Evolutionary conservation across 2,329 filamentous ascomycete species (phyloP).

Genomic region (Macrophomina tecta): DNA sequence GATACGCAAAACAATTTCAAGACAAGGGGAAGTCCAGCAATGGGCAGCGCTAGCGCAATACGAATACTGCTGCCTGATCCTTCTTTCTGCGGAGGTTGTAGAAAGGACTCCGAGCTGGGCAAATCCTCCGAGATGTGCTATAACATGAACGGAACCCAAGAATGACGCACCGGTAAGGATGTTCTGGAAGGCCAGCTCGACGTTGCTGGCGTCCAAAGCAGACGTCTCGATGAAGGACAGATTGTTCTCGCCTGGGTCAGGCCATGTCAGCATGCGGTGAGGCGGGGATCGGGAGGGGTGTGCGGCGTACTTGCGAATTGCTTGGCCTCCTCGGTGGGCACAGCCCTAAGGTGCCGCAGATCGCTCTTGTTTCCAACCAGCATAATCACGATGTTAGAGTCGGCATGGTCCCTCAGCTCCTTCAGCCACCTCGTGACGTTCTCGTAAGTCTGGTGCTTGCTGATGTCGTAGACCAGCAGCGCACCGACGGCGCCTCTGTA

Average conservation of each 20-base stretch:
- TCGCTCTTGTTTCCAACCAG: conserved; percentile 99
- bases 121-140: neutral
- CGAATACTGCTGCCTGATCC: conserved; percentile 9
- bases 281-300: neutral
- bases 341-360: conserved; percentile 96
- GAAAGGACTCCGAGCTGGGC: neutral
- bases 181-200: conserved; percentile 99
- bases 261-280: conserved; percentile 3
- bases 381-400: conserved; percentile 99
- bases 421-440: conserved; percentile 99
- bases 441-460: conserved; percentile 99
- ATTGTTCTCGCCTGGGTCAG: conserved; percentile 82
- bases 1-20: neutral
- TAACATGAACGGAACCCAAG: neutral
- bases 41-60: neutral
- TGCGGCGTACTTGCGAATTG: conserved; percentile 82
- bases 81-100: neutral
- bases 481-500: conserved; percentile 97
- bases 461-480: conserved; percentile 98
- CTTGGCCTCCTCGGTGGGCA: conserved; percentile 97
- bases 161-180: conserved; percentile 84
- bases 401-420: conserved; percentile 95
- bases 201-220: conserved; percentile 97
- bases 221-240: conserved; percentile 99
- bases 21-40: neutral